These are phyloP conservation scores for Trichoderma aggressivum DNA, from an alignment of 2,329 filamentous ascomycete species.

Conservation along the genomic window DNA sequence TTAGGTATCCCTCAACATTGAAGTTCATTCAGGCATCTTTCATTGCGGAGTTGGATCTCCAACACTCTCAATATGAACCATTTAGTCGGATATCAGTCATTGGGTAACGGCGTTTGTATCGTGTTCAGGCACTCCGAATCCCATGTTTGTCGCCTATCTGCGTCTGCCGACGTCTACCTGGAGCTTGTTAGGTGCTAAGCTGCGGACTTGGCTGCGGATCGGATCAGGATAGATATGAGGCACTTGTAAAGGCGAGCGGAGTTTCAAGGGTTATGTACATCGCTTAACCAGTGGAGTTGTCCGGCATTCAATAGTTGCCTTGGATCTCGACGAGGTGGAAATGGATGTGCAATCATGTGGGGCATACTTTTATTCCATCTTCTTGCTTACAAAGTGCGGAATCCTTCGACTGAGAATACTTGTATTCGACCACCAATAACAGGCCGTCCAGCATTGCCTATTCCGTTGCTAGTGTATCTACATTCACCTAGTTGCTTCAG, in stretches of 20 bases:
- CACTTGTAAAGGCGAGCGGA: background rate
- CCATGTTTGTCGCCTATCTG: background rate
- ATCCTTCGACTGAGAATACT: background rate
- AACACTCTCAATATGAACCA: background rate
- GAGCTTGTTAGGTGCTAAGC: background rate
- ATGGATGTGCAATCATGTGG: background rate
- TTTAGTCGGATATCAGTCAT: background rate
- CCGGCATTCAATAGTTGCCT: background rate
- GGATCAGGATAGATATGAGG: background rate
- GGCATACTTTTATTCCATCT: background rate
- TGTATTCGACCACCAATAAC: background rate
- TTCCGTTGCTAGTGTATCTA: background rate
- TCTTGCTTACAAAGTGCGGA: background rate
- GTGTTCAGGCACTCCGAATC: background rate
- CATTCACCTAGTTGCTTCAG: background rate
- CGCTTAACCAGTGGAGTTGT: background rate
- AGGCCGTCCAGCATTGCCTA: background rate
- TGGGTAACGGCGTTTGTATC: background rate
- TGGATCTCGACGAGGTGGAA: background rate
- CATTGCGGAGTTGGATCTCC: background rate
- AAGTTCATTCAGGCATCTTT: background rate
- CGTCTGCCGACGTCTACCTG: background rate
- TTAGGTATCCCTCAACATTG: background rate
- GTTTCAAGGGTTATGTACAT: background rate
- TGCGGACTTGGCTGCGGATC: slow-evolving; percentile 1